Conservation (phyloP, 129 eudicot species). For the Daucus carota region DNA sequence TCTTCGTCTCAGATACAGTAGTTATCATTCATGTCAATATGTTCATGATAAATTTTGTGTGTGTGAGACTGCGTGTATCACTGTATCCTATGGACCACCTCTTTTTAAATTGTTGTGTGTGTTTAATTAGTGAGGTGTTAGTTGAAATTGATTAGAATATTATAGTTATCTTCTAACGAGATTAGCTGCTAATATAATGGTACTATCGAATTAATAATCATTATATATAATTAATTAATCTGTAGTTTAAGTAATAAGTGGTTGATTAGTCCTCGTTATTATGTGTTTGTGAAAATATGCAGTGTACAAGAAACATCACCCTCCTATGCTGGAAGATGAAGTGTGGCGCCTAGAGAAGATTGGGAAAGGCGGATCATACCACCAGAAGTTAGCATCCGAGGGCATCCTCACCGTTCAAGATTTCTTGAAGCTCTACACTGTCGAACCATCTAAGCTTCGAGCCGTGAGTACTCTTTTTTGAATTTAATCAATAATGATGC, state of each 20-base stretch:
- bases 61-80: too few species aligned
- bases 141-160: background rate
- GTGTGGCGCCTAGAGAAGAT: constrained; percentile 91
- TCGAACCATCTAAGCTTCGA: constrained; percentile 39
- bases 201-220: too few species aligned
- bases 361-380: constrained; percentile 73
- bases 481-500: background rate
- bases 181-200: too few species aligned
- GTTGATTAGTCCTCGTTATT: too few species aligned
- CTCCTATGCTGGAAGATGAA: constrained; percentile 63
- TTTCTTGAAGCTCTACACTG: constrained; percentile 38
- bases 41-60: too few species aligned
- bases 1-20: too few species aligned
- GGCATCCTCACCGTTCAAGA: constrained; percentile 54
- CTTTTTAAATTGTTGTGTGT: too few species aligned
- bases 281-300: too few species aligned
- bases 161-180: too few species aligned
- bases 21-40: too few species aligned
- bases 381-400: constrained; percentile 31
- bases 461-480: constrained; percentile 19
- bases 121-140: background rate
- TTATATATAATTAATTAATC: too few species aligned
- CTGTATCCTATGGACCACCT: background rate
- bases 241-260: too few species aligned
- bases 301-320: constrained; percentile 92